These are phyloP conservation scores for Yamadazyma dushanensis DNA, from an alignment of 1,139 yeast genomes.

Conservation along the genomic window DNA sequence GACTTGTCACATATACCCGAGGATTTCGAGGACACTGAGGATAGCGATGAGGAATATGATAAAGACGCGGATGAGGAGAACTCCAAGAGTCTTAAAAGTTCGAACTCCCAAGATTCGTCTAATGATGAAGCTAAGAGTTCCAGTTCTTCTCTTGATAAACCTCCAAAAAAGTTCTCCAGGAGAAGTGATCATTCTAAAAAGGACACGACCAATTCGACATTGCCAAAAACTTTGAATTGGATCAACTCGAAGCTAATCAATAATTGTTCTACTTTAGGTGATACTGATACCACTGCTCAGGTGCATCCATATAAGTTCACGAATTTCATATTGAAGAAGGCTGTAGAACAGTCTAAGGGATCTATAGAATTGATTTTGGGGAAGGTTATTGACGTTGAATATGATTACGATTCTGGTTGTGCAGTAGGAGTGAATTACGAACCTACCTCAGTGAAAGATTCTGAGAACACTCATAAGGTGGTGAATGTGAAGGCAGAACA, in stretches of 20 bases:
- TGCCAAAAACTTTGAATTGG: conserved; percentile 85
- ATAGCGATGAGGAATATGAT: conserved; percentile 19
- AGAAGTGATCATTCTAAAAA: conserved; percentile 10
- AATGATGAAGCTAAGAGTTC: conserved; percentile 5
- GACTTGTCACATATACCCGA: conserved; percentile 50
- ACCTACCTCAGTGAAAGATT: conserved; percentile 54
- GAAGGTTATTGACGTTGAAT: conserved; percentile 68
- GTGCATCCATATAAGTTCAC: conserved; percentile 96
- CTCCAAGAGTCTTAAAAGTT: neutral
- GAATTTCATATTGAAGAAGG: conserved; percentile 72
- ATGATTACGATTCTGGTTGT: conserved; percentile 60
- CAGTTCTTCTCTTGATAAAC: conserved; percentile 23
- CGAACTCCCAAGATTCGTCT: conserved; percentile 7
- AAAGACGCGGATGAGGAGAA: conserved; percentile 4
- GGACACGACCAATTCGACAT: conserved; percentile 20
- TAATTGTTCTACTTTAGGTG: conserved; percentile 82
- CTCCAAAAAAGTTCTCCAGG: conserved; percentile 36
- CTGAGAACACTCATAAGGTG: conserved; percentile 22
- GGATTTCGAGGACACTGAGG: conserved; percentile 20
- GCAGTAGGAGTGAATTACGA: conserved; percentile 67
- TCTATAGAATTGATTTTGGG: conserved; percentile 85
- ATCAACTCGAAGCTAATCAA: conserved; percentile 63
- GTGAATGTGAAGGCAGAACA: conserved; percentile 63
- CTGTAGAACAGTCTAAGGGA: conserved; percentile 67
- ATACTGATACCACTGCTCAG: conserved; percentile 88